Evolutionary conservation across 495 filamentous ascomycete species (phyloP), one percentile per base, ranked within the genome.

Genomic region (Cladorrhinum samala): DNA sequence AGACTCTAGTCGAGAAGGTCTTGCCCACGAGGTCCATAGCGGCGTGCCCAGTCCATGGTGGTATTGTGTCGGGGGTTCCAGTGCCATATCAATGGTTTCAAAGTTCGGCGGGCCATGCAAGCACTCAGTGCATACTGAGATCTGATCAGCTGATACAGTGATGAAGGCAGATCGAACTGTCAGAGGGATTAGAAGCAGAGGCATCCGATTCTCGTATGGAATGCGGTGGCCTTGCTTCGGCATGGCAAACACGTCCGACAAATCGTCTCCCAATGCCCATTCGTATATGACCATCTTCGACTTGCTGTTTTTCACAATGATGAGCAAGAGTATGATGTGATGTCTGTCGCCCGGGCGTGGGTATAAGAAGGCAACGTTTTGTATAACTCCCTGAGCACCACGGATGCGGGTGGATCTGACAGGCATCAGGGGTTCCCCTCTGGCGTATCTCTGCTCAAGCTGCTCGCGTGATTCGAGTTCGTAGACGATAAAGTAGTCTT

Each of bases 341-440:
- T 77, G 74, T 14, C 77, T 68, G 46, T 86, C 81, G 53, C 83
- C 79, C 18, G 77, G 61, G 4, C 76, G 76, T 4, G 91, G 86
- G 53, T 88, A 82, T 5, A 98, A 79, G 55, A 97, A 98, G 25
- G 91, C 87, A 72, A 96, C 85, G 58, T 89, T 86, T 50, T 91
- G 70, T 30, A 97, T 89, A 13, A 83, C 74, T 1, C 92, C 91
- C 19, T 83, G 77, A 11, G 91, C 70, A 38, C 75, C 64, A 27
- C 87, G 76, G 19, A 79, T 72, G 40, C 76, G 75, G 59, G 84
- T 77, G 18, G 67, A 60, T 54, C 62, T 68, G 39, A 83, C 70
- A 3, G 75, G 74, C 8, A 61, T 58, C 0, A 82, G 54, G 17
- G 69, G 55, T 25, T 51, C 52, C 5, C 63, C 63, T 17, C 52